A percentile compares a stretch with the other conserved stretches of the same genome.
Conservation (phyloP, 305 asterid genomes). For the Vinca major region DNA sequence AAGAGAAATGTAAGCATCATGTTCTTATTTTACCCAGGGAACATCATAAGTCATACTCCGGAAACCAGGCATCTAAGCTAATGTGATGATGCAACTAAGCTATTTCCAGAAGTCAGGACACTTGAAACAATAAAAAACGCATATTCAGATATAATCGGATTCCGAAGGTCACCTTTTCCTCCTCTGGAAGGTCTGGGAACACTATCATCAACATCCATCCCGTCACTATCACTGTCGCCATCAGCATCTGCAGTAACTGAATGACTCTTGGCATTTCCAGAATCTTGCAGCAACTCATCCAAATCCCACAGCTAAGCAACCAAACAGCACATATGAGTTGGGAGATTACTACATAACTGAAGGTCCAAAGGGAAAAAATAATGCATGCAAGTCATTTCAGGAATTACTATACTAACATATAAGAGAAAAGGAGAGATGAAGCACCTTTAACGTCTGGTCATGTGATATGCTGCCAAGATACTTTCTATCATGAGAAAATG, state of each 20-base stretch:
- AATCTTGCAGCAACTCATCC: constrained; percentile 63
- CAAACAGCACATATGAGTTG: not conserved
- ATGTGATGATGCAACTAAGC: not conserved
- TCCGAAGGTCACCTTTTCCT: constrained; percentile 1
- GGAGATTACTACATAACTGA: not conserved
- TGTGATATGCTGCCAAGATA: constrained; percentile 92
- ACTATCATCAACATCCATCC: constrained; percentile 62
- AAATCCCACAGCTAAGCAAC: constrained; percentile 60
- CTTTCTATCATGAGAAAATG: constrained; percentile 77
- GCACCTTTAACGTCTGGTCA: constrained; percentile 68
- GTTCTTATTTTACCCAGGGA: not conserved
- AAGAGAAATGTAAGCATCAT: not conserved
- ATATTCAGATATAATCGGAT: not conserved
- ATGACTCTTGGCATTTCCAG: constrained; percentile 28
- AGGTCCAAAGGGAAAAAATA: not conserved
- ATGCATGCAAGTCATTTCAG: not conserved
- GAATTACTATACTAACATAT: constrained; percentile 6
- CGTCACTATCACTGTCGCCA: constrained; percentile 58
- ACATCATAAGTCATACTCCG: not conserved
- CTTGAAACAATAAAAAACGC: not conserved
- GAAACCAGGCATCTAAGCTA: not conserved
- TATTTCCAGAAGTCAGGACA: not conserved
- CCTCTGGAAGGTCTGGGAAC: constrained; percentile 61
- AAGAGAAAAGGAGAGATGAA: constrained; percentile 6
- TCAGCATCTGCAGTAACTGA: constrained; percentile 51